Evolutionary conservation across 169 alveolate species (phyloP).

Genomic region (Plasmodium knowlesi): DNA sequence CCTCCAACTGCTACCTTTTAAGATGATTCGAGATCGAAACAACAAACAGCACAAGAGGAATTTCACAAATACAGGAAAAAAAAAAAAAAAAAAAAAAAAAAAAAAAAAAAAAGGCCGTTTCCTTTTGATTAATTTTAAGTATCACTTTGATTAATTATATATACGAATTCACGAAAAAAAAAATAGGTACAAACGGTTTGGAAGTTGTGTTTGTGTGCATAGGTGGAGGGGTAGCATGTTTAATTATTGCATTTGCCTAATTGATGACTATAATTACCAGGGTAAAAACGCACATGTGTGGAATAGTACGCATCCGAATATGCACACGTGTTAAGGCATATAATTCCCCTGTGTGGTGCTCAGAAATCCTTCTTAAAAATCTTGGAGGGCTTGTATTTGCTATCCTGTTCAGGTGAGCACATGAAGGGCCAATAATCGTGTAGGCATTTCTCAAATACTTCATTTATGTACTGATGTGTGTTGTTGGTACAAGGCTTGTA

Average conservation of each 20-base stretch:
- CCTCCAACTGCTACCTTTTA: background rate
- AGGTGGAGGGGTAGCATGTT: background rate
- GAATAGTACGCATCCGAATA: too few relatives aligned
- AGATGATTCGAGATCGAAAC: background rate
- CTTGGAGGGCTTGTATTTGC: slow-evolving; percentile 79
- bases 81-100: background rate
- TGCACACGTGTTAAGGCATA: background rate
- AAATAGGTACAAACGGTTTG: background rate
- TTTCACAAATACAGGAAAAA: background rate
- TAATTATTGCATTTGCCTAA: background rate
- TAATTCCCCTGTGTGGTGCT: background rate
- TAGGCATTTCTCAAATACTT: slow-evolving; percentile 75
- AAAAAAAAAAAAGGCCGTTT: background rate
- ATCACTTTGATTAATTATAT: background rate
- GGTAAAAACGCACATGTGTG: background rate
- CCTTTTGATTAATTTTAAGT: background rate
- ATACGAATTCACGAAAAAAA: background rate
- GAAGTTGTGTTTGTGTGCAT: background rate
- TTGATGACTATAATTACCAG: background rate
- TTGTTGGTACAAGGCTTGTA: slow-evolving; percentile 42
- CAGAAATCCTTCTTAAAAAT: slow-evolving; percentile 44
- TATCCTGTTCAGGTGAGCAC: slow-evolving; percentile 80
- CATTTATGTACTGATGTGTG: slow-evolving; percentile 54
- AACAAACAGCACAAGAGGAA: background rate
- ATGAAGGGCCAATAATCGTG: slow-evolving; percentile 81